These are phyloP conservation scores for Dioscorea cayenensis DNA, from an alignment of 116 monocot species.

Conservation along the genomic window DNA sequence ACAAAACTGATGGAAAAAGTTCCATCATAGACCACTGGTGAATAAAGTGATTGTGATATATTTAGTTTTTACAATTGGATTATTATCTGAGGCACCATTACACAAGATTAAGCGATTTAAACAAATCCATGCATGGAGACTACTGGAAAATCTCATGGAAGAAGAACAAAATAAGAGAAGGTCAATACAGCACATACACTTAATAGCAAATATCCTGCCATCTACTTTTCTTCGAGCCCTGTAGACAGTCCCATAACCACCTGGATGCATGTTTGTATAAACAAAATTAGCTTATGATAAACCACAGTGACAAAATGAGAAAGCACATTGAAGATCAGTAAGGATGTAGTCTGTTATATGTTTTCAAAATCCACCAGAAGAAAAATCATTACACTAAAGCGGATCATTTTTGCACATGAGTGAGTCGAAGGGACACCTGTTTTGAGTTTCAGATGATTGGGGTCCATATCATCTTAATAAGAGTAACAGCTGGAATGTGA, in stretches of 20 bases:
- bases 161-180: neutral
- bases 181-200: slow-evolving; percentile 44
- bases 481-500: no score
- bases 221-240: slow-evolving; percentile 70
- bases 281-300: neutral
- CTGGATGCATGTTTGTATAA: slow-evolving; percentile 25
- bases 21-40: neutral
- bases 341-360: no score
- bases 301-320: neutral
- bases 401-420: neutral
- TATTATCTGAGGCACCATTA: no score
- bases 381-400: neutral
- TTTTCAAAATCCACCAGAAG: no score
- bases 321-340: neutral
- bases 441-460: neutral
- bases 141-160: neutral
- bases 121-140: no score
- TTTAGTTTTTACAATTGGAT: no score
- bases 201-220: slow-evolving; percentile 86
- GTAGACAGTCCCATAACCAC: slow-evolving; percentile 97
- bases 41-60: no score
- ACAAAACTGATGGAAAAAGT: neutral
- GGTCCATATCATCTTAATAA: neutral
- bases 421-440: neutral
- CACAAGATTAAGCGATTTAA: no score